Conservation (phyloP, 148 eudicot species). For the Oxyria digyna region DNA sequence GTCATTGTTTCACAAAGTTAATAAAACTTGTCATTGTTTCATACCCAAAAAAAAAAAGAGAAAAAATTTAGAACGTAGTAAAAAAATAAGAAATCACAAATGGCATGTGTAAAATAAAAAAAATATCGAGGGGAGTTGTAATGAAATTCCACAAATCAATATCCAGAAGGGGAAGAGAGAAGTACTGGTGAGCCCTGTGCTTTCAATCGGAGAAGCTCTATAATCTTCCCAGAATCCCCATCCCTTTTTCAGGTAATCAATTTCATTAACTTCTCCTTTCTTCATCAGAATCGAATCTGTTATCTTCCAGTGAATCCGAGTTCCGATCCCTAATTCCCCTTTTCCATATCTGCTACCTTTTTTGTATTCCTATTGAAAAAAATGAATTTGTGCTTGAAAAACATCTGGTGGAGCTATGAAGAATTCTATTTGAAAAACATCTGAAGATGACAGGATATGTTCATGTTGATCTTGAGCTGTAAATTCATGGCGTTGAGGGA, state of each 20-base stretch:
- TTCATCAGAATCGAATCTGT: background rate
- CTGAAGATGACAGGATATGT: background rate
- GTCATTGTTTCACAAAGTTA: no score
- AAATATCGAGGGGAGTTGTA: background rate
- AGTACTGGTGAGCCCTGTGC: background rate
- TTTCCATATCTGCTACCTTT: background rate
- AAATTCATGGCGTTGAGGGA: background rate
- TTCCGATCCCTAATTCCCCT: conserved; percentile 3
- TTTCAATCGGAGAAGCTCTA: background rate
- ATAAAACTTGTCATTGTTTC: no score
- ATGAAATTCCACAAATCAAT: background rate
- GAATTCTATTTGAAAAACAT: background rate
- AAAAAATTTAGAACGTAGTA: no score
- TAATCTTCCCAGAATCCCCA: background rate
- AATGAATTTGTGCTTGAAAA: background rate
- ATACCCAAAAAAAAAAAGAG: no score
- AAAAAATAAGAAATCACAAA: no score
- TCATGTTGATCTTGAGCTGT: background rate
- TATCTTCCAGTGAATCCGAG: background rate
- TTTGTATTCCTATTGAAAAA: background rate
- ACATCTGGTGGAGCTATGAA: background rate
- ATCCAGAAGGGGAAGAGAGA: background rate
- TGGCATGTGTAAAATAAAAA: background rate
- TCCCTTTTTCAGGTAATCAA: conserved; percentile 5
- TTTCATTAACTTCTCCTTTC: background rate